Percentiles rank a stretch among this genome's conserved stretches.
phyloP scores from a whole-genome alignment of 371 early-diverging fungal genomes.

The Haplosporangium sp. region DNA sequence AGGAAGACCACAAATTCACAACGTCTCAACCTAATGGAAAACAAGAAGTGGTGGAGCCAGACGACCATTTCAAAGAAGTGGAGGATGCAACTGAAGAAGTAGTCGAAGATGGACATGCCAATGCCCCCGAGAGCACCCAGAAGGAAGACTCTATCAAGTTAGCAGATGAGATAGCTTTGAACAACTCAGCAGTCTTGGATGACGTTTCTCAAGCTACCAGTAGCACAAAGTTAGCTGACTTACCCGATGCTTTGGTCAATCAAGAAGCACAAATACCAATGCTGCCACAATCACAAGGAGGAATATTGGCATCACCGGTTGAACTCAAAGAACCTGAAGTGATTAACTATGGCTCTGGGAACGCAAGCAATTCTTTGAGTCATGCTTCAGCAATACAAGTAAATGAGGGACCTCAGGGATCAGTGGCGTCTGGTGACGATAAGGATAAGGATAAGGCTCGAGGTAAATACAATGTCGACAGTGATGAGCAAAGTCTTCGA shows the following conservation, averaged over 20 bases:
- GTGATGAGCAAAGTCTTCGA: conserved; percentile 15
- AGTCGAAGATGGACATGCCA: conserved; percentile 16
- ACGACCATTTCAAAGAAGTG: conserved; percentile 22
- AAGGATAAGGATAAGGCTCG: neutral
- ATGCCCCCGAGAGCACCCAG: conserved; percentile 1
- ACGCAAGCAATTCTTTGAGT: neutral
- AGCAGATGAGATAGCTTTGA: neutral
- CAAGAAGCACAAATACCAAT: neutral
- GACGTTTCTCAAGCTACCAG: neutral
- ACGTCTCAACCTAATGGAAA: neutral
- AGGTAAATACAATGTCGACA: neutral
- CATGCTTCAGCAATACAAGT: neutral
- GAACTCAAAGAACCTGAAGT: conserved; percentile 24
- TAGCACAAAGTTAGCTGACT: neutral
- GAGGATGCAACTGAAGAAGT: conserved; percentile 19
- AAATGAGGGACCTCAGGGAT: neutral
- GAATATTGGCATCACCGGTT: conserved; percentile 34
- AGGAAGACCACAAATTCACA: neutral
- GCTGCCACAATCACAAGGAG: neutral
- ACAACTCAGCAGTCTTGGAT: neutral
- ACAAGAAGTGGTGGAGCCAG: neutral
- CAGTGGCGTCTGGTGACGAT: neutral
- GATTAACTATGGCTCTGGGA: neutral
- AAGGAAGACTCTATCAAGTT: neutral
- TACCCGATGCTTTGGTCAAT: too few relatives aligned